A percentile compares a stretch with the other conserved stretches of the same genome.
These are phyloP conservation scores for Fusarium annulatum DNA, from an alignment of 2,329 filamentous ascomycete genomes.

Conservation along the genomic window DNA sequence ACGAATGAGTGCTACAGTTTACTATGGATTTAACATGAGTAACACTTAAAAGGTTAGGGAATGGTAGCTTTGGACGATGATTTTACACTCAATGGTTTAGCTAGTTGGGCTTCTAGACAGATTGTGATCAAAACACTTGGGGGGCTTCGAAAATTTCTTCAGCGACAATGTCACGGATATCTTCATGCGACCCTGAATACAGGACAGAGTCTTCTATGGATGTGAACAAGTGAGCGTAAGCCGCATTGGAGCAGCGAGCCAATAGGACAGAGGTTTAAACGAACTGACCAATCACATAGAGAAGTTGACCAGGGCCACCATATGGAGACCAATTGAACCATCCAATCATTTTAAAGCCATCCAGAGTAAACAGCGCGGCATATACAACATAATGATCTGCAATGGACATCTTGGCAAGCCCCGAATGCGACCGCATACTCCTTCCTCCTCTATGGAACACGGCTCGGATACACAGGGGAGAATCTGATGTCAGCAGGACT, in stretches of 20 bases:
- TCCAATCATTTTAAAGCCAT: background rate
- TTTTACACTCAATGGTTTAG: rapidly evolving
- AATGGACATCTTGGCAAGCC: background rate
- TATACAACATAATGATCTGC: background rate
- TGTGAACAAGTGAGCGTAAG: background rate
- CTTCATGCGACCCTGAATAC: background rate
- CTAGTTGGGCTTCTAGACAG: background rate
- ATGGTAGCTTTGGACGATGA: rapidly evolving
- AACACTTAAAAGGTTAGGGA: too few relatives aligned
- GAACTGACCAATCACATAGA: background rate
- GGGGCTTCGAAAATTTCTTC: rapidly evolving
- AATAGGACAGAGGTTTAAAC: background rate
- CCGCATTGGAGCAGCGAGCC: background rate
- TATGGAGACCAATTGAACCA: background rate
- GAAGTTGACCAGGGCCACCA: rapidly evolving
- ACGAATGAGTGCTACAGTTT: rapidly evolving
- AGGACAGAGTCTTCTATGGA: background rate
- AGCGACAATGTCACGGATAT: background rate
- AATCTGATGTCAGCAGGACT: background rate
- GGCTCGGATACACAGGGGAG: rapidly evolving
- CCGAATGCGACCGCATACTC: background rate
- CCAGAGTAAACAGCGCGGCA: background rate
- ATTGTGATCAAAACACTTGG: rapidly evolving
- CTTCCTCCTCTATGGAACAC: rapidly evolving
- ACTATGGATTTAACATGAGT: too few relatives aligned